Percentiles rank a stretch among this genome's conserved stretches.
phyloP scores from a whole-genome alignment of 140 eudicot genomes.

The Anethum foeniculum region DNA sequence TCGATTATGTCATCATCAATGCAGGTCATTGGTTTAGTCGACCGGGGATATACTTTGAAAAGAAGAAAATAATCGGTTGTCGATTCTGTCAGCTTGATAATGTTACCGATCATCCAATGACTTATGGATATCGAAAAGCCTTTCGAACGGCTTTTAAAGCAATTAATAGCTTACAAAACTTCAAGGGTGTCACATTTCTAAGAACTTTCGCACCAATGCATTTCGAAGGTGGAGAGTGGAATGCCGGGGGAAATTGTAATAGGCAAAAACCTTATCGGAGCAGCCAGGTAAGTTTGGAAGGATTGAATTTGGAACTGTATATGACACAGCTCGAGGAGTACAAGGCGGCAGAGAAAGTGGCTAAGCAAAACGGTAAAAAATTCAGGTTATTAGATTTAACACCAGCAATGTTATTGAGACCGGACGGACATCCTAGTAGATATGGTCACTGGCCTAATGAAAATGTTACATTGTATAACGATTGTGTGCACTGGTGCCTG shows the following conservation, averaged over 20 bases:
- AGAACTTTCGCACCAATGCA: conserved; percentile 71
- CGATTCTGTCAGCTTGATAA: conserved; percentile 46
- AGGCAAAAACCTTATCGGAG: conserved; percentile 49
- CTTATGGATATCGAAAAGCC: conserved; percentile 47
- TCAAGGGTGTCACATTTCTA: conserved; percentile 38
- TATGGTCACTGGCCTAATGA: conserved; percentile 76
- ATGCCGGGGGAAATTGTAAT: conserved; percentile 54
- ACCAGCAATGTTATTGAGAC: conserved; percentile 61
- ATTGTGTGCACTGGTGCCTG: conserved; percentile 83
- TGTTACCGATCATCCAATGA: conserved; percentile 43
- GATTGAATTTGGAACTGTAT: conserved; percentile 47
- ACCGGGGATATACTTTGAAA: conserved; percentile 41
- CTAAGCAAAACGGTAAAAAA: conserved; percentile 34
- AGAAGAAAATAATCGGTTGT: conserved; percentile 43
- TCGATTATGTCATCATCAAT: conserved; percentile 49
- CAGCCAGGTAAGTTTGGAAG: conserved; percentile 46
- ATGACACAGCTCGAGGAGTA: conserved; percentile 60
- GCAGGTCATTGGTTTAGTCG: conserved; percentile 70
- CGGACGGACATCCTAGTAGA: conserved; percentile 84
- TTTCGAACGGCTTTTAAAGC: conserved; percentile 58
- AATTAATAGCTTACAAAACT: conserved; percentile 30
- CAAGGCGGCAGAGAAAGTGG: conserved; percentile 39
- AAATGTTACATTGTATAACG: conserved; percentile 51
- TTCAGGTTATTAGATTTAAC: conserved; percentile 57
- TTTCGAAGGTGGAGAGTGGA: conserved; percentile 66